phyloP scores from a whole-genome alignment of 768 basidiomycete genomes.

The Phlegmacium glaucopus region DNA sequence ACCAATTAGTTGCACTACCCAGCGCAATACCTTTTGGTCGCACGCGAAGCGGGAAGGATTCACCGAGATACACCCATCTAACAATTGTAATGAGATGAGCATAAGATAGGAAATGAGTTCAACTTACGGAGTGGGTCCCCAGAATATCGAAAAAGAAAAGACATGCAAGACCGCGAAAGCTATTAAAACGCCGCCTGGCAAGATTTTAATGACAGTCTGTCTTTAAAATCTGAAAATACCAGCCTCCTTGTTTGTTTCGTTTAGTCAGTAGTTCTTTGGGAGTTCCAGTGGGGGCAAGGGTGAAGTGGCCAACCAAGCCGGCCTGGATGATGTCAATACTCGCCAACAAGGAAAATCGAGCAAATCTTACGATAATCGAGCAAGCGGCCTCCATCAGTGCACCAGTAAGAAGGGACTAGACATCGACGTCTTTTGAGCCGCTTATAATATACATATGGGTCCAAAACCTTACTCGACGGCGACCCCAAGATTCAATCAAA shows the following conservation, averaged over 20 bases:
- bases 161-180: conserved; percentile 79
- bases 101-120: neutral
- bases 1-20: conserved; percentile 53
- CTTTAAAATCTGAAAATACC: neutral
- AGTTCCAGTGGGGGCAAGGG: conserved; percentile 52
- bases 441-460: neutral
- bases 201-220: neutral
- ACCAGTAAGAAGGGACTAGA: conserved; percentile 62
- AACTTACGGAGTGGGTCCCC: conserved; percentile 65
- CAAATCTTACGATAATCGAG: conserved; percentile 49
- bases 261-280: conserved; percentile 43
- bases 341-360: too few relatives aligned
- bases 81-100: neutral
- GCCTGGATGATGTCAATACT: conserved; percentile 35
- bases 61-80: conserved; percentile 70
- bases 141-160: conserved; percentile 67
- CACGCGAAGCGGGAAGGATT: conserved; percentile 80
- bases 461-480: conserved; percentile 47
- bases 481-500: conserved; percentile 74
- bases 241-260: conserved; percentile 53
- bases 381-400: conserved; percentile 58
- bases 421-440: neutral
- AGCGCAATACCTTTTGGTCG: conserved; percentile 76
- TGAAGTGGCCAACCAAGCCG: conserved; percentile 69
- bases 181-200: conserved; percentile 58